Percentiles rank a stretch among this genome's conserved stretches.
These are phyloP conservation scores for Kitagawia praeruptora DNA, from an alignment of 129 eudicot species.

Conservation along the genomic window DNA sequence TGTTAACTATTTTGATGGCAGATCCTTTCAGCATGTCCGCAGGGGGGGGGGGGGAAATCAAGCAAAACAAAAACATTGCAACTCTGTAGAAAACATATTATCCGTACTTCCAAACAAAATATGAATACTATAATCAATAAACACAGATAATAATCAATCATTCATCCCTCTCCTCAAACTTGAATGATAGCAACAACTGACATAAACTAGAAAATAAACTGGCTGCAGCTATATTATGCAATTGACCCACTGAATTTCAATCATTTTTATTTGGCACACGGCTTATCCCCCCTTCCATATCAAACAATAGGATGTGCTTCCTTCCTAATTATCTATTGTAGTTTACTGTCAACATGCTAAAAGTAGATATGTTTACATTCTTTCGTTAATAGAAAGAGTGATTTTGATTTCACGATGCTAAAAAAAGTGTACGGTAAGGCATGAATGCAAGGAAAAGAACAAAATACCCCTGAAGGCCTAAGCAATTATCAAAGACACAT, in stretches of 20 bases:
- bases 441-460: not conserved
- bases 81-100: not conserved
- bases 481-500: not conserved
- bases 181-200: not conserved
- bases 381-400: not conserved
- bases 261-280: not conserved
- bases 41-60: not conserved
- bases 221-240: not conserved
- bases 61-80: not conserved
- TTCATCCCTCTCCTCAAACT: not conserved
- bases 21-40: not conserved
- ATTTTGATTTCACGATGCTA: not conserved
- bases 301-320: not conserved
- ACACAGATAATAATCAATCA: not conserved
- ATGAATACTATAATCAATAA: not conserved
- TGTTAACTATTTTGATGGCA: not conserved
- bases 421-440: not conserved
- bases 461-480: not conserved
- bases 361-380: not conserved
- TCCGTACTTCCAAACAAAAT: not conserved
- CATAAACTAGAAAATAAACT: not conserved
- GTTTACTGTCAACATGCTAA: not conserved
- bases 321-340: not conserved
- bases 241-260: not conserved
- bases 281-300: not conserved